phyloP scores from a whole-genome alignment of 2,329 filamentous ascomycete genomes.

The Penicillium occitanis region DNA sequence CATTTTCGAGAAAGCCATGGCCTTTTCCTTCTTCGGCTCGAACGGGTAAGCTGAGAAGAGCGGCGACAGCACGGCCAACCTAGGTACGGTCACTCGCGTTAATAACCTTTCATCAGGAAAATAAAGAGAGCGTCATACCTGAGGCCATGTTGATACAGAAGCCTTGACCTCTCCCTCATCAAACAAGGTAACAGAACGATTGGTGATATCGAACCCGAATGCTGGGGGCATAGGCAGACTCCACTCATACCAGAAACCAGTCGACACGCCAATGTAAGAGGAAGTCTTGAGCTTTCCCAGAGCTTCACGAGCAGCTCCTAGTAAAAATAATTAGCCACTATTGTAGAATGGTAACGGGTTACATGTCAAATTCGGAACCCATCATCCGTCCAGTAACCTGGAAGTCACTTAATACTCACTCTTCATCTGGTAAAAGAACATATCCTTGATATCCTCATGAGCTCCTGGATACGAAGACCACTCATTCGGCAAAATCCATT shows the following conservation, averaged over 20 bases:
- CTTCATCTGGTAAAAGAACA: not conserved
- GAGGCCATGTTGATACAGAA: slow-evolving; percentile 7
- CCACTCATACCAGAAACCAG: slow-evolving; percentile 57
- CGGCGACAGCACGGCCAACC: slow-evolving; percentile 54
- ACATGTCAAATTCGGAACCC: not conserved
- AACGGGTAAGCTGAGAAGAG: slow-evolving; percentile 49
- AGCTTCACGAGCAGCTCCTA: not conserved
- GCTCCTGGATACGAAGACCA: slow-evolving; percentile 29
- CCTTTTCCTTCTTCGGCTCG: slow-evolving; percentile 37
- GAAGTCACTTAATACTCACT: not conserved
- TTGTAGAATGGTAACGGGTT: not conserved
- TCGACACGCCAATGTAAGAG: slow-evolving; percentile 47
- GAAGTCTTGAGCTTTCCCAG: slow-evolving; percentile 36
- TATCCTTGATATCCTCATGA: not conserved
- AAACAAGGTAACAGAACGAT: slow-evolving; percentile 47
- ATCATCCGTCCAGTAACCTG: not conserved
- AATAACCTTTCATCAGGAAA: not conserved
- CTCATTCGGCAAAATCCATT: slow-evolving; percentile 58
- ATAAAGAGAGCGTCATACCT: not conserved
- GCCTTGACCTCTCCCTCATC: slow-evolving; percentile 60
- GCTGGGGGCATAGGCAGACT: slow-evolving; percentile 42
- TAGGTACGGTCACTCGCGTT: slow-evolving; percentile 40
- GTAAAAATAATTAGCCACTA: not conserved
- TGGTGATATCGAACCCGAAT: slow-evolving; percentile 54
- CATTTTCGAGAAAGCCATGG: slow-evolving; percentile 35